Percentiles rank a stretch among this genome's conserved stretches.
Evolutionary conservation across 345 rosid genomes (phyloP).

Genomic region (Eucalyptus tenuipes): DNA sequence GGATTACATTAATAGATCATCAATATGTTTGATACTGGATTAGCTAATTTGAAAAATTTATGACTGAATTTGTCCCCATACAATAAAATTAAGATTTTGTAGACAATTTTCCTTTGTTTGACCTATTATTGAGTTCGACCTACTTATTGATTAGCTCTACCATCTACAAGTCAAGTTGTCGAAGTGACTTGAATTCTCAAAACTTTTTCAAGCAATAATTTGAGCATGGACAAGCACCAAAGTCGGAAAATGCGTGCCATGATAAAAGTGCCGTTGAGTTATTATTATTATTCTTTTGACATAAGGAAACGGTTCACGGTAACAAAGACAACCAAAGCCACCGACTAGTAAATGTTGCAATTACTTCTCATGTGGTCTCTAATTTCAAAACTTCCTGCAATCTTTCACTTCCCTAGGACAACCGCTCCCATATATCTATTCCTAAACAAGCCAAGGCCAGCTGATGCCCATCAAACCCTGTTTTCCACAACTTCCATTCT

Average conservation of each 20-base stretch:
- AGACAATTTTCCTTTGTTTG: neutral
- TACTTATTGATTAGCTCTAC: neutral
- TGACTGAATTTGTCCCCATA: rapidly evolving
- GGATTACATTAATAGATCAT: neutral
- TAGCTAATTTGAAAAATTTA: neutral
- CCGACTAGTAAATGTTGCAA: neutral
- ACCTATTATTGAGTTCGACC: neutral
- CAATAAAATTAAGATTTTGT: neutral
- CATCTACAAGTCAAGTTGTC: neutral
- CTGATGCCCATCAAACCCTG: neutral
- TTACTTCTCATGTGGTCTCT: neutral
- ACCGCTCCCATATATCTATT: neutral
- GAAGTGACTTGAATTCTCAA: neutral
- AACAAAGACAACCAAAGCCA: neutral
- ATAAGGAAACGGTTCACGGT: neutral
- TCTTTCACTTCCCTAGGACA: neutral
- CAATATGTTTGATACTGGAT: rapidly evolving
- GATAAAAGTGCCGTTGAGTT: neutral
- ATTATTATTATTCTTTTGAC: neutral
- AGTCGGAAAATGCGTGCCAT: neutral
- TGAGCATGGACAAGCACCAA: neutral
- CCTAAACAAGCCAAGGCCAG: neutral
- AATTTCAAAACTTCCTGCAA: neutral
- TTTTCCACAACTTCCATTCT: neutral
- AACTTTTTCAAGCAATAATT: neutral